Percentiles rank a stretch among this genome's conserved stretches.
phyloP scores from a whole-genome alignment of 2,329 filamentous ascomycete genomes.

The Fusarium protoensiforme region DNA sequence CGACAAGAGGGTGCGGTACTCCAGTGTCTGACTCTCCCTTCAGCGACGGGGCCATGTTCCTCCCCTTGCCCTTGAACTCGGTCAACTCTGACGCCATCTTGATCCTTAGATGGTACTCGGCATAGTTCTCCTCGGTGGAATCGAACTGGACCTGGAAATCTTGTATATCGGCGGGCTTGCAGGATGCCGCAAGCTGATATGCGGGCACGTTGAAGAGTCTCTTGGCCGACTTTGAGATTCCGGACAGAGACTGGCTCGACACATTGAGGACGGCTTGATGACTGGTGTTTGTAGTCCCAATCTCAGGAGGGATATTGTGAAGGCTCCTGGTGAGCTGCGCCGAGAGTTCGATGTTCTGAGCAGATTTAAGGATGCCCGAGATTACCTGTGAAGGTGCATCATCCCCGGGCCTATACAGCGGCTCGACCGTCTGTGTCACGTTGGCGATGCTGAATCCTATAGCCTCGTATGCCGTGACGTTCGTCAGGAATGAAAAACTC shows the following conservation, averaged over 20 bases:
- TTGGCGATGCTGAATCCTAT: neutral
- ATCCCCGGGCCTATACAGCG: neutral
- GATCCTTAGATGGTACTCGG: neutral
- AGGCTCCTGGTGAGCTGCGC: neutral
- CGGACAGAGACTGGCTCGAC: neutral
- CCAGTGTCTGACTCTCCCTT: neutral
- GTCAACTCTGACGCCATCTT: neutral
- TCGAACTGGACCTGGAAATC: neutral
- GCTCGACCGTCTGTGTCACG: neutral
- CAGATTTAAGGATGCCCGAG: neutral
- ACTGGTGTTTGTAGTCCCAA: neutral
- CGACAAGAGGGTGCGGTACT: neutral
- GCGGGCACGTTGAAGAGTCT: neutral
- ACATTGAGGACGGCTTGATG: neutral
- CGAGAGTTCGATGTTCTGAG: neutral
- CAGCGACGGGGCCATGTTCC: neutral
- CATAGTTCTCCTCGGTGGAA: neutral
- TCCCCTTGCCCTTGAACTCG: neutral
- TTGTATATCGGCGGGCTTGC: neutral
- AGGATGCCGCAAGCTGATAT: neutral
- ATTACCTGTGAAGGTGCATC: neutral
- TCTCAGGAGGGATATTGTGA: neutral
- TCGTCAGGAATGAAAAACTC: neutral
- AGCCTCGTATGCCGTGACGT: neutral
- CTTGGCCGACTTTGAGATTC: neutral